Conservation (phyloP, 805 yeast species). For the Metschnikowia lochheadii region DNA sequence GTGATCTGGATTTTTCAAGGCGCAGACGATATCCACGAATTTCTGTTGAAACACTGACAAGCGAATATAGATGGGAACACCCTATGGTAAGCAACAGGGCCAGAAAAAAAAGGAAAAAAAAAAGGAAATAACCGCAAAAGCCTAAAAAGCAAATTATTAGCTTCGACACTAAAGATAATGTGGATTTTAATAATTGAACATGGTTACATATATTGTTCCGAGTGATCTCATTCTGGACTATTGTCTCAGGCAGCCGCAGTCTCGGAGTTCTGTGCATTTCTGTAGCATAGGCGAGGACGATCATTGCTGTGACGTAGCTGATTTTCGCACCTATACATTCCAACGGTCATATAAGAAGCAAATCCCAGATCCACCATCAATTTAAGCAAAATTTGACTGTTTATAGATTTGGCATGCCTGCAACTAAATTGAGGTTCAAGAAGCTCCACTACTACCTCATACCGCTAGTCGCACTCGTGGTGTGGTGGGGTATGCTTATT, state of each 20-base stretch:
- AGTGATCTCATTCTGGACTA: not conserved
- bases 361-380: not conserved
- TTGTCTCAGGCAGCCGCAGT: not conserved
- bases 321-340: slow-evolving; percentile 1
- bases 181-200: not conserved
- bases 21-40: not conserved
- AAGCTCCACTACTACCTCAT: slow-evolving; percentile 49
- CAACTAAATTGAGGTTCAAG: slow-evolving; percentile 28
- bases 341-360: not conserved
- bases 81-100: too few species aligned
- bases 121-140: too few species aligned
- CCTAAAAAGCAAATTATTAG: too few species aligned
- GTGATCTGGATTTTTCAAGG: not conserved
- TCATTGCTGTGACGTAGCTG: slow-evolving; percentile 5
- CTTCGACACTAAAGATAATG: not conserved
- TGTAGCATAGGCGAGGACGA: slow-evolving; percentile 3
- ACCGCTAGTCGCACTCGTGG: slow-evolving; percentile 62
- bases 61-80: too few species aligned
- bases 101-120: too few species aligned
- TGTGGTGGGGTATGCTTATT: slow-evolving; percentile 91
- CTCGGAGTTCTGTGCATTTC: not conserved
- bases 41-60: too few species aligned
- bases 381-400: not conserved
- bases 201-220: not conserved
- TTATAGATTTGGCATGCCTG: slow-evolving; percentile 4